Base-by-base conservation (phyloP, 2,329 filamentous ascomycete species). In the Mariannaea elegans region DNA sequence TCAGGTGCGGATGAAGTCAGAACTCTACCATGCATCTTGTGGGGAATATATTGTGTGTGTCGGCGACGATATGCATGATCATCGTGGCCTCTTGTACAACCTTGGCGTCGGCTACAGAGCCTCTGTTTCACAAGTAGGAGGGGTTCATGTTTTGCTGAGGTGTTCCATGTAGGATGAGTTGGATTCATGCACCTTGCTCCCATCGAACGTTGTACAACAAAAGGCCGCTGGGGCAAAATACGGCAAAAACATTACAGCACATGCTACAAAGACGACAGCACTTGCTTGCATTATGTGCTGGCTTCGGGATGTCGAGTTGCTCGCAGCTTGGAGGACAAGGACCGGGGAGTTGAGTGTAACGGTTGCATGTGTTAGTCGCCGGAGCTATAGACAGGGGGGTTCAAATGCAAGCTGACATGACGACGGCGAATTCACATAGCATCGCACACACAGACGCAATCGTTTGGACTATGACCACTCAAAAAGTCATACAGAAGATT, bases 251-350 rank as follows among this genome's bases (percentile, higher is more conserved):
- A n/a, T 9, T 8, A 36, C 29, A 46, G 52, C 44, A 34, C 44
- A 34, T 21, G 21, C 42, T 14, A n/a, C 24, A 29, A 34, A 46
- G 36, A 44, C 46, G 48, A 53, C 18, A 46, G 21, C 34, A 13
- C 48, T 46, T 47, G 56, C 49, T 53, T 59, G 56, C 56, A 59
- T 52, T 53, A 36, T 53, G 56, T 48, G 49, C 32, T 53, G 49
- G 49, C 56, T 52, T n/a, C 21, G 34, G 29, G 49, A 19, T 31
- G 24, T 42, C 32, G 49, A 53, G 36, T 45, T 32, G 39, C 16
- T 34, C 41, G 23, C 10, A 27, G 14, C 24, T 44, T 27, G 42
- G 16, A 21, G 29, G 56, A 59, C 56, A 44, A 54, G 56, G 56
- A 49, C 45, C 45, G 19, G 56, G 39, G 44, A 44, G 32, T 34